Conservation (phyloP, 495 filamentous ascomycete species). For the Penicillium pulvis region DNA sequence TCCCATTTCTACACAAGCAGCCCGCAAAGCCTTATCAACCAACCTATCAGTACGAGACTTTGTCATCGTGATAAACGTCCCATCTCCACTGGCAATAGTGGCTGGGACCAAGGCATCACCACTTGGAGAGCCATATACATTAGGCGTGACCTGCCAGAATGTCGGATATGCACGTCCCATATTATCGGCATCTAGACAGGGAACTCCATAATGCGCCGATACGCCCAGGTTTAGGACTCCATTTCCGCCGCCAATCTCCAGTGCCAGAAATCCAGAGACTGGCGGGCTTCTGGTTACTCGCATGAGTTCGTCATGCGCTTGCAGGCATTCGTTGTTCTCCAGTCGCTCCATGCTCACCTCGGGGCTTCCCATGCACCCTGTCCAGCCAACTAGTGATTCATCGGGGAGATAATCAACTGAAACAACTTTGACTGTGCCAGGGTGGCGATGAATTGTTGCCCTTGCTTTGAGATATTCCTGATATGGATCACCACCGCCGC, state of each 20-base stretch:
- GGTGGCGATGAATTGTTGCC: conserved; percentile 7
- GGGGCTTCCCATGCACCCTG: conserved; percentile 31
- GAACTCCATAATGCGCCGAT: conserved; percentile 25
- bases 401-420: conserved; percentile 22
- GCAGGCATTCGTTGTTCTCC: conserved; percentile 30
- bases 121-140: conserved; percentile 28
- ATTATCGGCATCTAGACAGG: conserved; percentile 42
- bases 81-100: conserved; percentile 41
- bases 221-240: conserved; percentile 36
- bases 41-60: conserved; percentile 35
- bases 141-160: conserved; percentile 36
- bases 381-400: conserved; percentile 27
- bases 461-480: conserved; percentile 27
- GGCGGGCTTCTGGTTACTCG: conserved; percentile 26
- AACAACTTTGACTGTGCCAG: conserved; percentile 21
- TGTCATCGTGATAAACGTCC: conserved; percentile 39
- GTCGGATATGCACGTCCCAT: conserved; percentile 42
- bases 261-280: conserved; percentile 32
- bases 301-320: conserved; percentile 35
- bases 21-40: conserved; percentile 34
- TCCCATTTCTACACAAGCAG: conserved; percentile 38
- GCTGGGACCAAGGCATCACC: conserved; percentile 33
- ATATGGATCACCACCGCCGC: conserved; percentile 50
- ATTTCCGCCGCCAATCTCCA: conserved; percentile 45
- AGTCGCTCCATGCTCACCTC: conserved; percentile 37